Base-by-base conservation (phyloP, 2,329 filamentous ascomycete genomes). In the Fusarium oxysporum region DNA sequence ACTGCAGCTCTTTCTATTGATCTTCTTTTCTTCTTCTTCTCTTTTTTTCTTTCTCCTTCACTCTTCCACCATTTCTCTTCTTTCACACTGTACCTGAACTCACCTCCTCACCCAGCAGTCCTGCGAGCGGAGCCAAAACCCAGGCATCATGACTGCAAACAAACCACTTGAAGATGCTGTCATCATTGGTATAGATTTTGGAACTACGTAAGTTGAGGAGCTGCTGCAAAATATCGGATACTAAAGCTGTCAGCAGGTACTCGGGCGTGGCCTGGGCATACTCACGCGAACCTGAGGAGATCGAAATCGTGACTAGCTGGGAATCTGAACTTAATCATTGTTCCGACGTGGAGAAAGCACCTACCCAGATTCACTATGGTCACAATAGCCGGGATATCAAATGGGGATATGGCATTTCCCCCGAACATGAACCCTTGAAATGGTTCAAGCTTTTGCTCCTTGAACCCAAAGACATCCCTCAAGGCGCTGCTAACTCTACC, bases 371-470 rank as follows among this genome's bases (percentile, higher is more conserved):
- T 0, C 54, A 60, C 0, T 81, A 75, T 5, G 53, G 35, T 0
- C 5, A 23, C 5, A 23, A 35, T 0, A 13, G 35, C 0, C 8
- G 62, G 0, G 32, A 38, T 0, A 23, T 73, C 0, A 58, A 43
- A 3, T 85, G 83, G 81, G 82, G 83, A 0, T 83, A 82, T 28
- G 69, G 66, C 0, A 71, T 83, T 1, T 71, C 80, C 0, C 5
- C 48, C 0, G 61, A 78, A 7, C 56, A 62, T 0, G 67, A 81
- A 0, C 58, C 81, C 0, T 12, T 84, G 0, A 74, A 76, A 10
- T 86, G 84, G 84, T 85, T 86, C 74, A 86, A 86, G 60, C 69
- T 86, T 0, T 70, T 85, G 0, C 77, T 86, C 0, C 48, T 86
- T 0, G 78, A 84, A 0, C 37, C 77, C 3, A 44, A 68, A 0